Evolutionary conservation across 2,329 filamentous ascomycete species (phyloP).

Genomic region (Metarhizium anisopliae): DNA sequence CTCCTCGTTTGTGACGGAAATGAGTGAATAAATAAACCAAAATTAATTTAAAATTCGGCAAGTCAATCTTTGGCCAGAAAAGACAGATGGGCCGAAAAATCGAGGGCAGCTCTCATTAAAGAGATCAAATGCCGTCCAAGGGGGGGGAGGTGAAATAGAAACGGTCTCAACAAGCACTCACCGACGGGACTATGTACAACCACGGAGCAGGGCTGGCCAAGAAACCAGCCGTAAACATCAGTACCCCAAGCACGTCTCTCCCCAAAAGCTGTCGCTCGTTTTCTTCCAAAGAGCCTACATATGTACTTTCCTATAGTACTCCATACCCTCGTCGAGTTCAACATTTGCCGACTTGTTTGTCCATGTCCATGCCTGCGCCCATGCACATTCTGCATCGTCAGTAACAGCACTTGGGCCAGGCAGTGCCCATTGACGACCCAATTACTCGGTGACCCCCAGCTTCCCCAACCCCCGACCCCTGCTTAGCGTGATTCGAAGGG

Average conservation of each 20-base stretch:
- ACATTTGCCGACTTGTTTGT: not conserved
- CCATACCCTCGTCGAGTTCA: too few species aligned
- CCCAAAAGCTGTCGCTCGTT: not conserved
- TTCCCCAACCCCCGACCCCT: slow-evolving; percentile 3
- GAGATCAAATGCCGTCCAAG: not conserved
- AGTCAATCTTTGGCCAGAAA: not conserved
- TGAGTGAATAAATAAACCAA: too few species aligned
- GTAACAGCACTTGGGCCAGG: not conserved
- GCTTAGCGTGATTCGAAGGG: not conserved
- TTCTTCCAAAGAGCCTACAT: not conserved
- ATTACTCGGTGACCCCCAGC: not conserved
- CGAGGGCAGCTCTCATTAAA: too few species aligned
- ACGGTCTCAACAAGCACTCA: not conserved
- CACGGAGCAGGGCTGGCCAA: not conserved
- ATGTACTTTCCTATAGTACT: too few species aligned
- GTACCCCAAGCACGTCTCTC: not conserved
- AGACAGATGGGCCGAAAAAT: not conserved
- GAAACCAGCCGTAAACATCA: not conserved
- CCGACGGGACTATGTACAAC: not conserved
- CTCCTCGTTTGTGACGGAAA: not conserved
- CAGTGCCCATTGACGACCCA: not conserved
- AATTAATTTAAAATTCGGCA: too few species aligned
- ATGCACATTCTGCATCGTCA: not conserved
- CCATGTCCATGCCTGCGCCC: not conserved
- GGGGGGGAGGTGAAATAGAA: not conserved